phyloP scores from a whole-genome alignment of 2,329 filamentous ascomycete genomes.

The Cladosporium austrohemisphaericum region DNA sequence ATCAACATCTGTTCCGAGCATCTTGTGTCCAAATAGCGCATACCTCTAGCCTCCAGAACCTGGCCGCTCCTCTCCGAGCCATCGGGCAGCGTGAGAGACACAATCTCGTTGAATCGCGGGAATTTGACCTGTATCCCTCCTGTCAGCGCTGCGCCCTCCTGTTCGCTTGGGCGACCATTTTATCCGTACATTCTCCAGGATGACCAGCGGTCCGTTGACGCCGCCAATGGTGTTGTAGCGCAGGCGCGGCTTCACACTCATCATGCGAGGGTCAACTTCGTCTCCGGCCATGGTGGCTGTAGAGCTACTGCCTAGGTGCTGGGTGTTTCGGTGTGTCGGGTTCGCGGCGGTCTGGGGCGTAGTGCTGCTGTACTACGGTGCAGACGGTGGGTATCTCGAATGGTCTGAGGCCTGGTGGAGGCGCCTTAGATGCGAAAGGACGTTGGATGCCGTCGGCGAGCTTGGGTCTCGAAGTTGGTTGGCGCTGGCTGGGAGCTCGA shows the following conservation, averaged over 20 bases:
- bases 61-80: slow-evolving; percentile 90
- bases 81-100: slow-evolving; percentile 91
- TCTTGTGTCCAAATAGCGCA: slow-evolving; percentile 19
- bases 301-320: slow-evolving; percentile 9
- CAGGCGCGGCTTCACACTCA: slow-evolving; percentile 65
- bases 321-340: not conserved
- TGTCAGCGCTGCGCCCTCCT: slow-evolving; percentile 15
- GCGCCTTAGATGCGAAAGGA: slow-evolving; percentile 10
- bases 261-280: slow-evolving; percentile 47
- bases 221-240: slow-evolving; percentile 98
- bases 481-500: too few species aligned
- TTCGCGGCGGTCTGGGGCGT: not conserved
- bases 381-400: not conserved
- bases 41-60: slow-evolving; percentile 95
- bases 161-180: not conserved
- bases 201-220: slow-evolving; percentile 96
- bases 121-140: slow-evolving; percentile 75
- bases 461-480: too few species aligned
- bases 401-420: slow-evolving; percentile 3
- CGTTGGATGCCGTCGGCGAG: slow-evolving; percentile 4
- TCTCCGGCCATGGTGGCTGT: slow-evolving; percentile 30
- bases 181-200: slow-evolving; percentile 82
- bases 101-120: slow-evolving; percentile 95
- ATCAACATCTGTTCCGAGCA: slow-evolving; percentile 15
- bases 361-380: slow-evolving; percentile 16